Evolutionary conservation across 2,329 filamentous ascomycete species (phyloP).

Genomic region (Exophiala sideris): DNA sequence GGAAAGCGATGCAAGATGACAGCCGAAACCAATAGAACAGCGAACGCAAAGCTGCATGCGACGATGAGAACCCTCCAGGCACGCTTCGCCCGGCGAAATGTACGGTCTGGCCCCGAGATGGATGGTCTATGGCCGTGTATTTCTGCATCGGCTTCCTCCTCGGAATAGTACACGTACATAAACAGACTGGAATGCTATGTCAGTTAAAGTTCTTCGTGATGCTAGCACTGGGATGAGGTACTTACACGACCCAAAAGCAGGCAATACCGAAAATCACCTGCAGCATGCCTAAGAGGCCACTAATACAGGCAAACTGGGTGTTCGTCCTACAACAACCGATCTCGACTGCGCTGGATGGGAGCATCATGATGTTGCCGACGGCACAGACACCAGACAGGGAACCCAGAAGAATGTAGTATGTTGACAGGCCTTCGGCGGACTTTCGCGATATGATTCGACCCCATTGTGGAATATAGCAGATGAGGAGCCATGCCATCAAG

Average conservation of each 20-base stretch:
- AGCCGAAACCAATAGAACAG: conserved; percentile 9
- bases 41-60: conserved; percentile 16
- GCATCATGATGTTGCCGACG: conserved; percentile 18
- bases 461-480: conserved; percentile 17
- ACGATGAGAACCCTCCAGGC: conserved; percentile 8
- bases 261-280: conserved; percentile 15
- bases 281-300: conserved; percentile 13
- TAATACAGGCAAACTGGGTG: conserved; percentile 13
- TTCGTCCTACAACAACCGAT: conserved; percentile 16
- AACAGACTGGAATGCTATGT: conserved; percentile 7
- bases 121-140: conserved; percentile 9
- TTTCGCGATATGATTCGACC: conserved; percentile 11
- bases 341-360: conserved; percentile 15
- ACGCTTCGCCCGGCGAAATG: conserved; percentile 13
- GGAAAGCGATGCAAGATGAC: conserved; percentile 17
- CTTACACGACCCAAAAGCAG: conserved; percentile 16
- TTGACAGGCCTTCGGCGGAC: conserved; percentile 15
- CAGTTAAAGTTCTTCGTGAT: not conserved
- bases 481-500: conserved; percentile 16
- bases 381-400: conserved; percentile 17
- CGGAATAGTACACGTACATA: conserved; percentile 17
- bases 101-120: conserved; percentile 11
- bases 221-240: not conserved
- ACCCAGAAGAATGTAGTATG: conserved; percentile 14
- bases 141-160: conserved; percentile 17